Conservation (phyloP, 108 stramenopile species). For the Nitzschia palea region DNA sequence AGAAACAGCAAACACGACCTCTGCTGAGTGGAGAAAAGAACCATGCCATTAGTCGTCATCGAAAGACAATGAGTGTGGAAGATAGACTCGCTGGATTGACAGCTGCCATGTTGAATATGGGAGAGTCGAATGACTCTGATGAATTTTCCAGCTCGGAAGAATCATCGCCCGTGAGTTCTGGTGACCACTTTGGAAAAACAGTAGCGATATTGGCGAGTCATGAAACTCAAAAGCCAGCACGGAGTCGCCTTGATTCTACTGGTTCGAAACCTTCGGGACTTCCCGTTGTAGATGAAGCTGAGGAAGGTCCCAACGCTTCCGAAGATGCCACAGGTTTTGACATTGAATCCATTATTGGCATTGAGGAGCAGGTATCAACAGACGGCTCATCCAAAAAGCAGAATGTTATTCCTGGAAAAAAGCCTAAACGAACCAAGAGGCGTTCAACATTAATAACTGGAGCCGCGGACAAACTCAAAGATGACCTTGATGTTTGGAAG, state of each 20-base stretch:
- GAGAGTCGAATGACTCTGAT: not conserved
- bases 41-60: not conserved
- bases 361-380: too few relatives aligned
- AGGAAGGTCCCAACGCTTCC: not conserved
- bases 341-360: too few relatives aligned
- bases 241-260: not conserved
- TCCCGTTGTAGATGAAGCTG: not conserved
- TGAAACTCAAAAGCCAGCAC: not conserved
- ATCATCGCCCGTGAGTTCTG: not conserved
- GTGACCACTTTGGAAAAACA: slow-evolving; percentile 2
- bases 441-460: not conserved
- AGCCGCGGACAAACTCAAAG: slow-evolving; percentile 9
- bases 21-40: not conserved
- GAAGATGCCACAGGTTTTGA: not conserved
- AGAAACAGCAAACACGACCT: not conserved
- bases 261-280: not conserved
- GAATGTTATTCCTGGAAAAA: too few relatives aligned
- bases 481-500: slow-evolving; percentile 9
- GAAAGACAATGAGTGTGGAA: slow-evolving; percentile 18
- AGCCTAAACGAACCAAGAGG: not conserved
- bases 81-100: not conserved
- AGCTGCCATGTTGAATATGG: slow-evolving; percentile 16
- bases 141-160: not conserved
- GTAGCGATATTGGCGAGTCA: not conserved
- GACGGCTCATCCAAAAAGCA: too few relatives aligned